These are phyloP conservation scores for Penicillium bovifimosum DNA, from an alignment of 495 filamentous ascomycete genomes.

Conservation along the genomic window DNA sequence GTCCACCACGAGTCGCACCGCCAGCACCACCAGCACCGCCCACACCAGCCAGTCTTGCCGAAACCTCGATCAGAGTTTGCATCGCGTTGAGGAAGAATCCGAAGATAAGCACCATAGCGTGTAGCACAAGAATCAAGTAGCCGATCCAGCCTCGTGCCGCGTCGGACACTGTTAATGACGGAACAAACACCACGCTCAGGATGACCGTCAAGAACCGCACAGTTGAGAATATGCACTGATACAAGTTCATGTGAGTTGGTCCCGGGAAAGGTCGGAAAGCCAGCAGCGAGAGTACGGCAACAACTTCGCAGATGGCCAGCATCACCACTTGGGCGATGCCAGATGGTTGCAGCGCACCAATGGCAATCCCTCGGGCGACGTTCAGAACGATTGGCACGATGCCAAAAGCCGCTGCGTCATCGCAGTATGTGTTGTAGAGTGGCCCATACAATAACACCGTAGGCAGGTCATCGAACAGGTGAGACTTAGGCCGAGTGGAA, in stretches of 20 bases:
- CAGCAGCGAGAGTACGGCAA: conserved; percentile 79
- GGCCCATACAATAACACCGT: conserved; percentile 88
- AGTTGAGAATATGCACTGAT: conserved; percentile 77
- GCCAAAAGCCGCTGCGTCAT: conserved; percentile 83
- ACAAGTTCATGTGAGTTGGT: conserved; percentile 96
- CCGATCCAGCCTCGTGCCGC: conserved; percentile 88
- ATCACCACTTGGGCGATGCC: conserved; percentile 89
- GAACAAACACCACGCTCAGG: conserved; percentile 81
- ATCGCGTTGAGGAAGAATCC: conserved; percentile 91
- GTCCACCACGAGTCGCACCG: conserved; percentile 75
- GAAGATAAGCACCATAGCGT: conserved; percentile 81
- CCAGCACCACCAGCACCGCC: conserved; percentile 77
- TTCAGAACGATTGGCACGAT: conserved; percentile 79
- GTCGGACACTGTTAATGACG: conserved; percentile 69
- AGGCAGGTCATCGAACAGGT: conserved; percentile 86
- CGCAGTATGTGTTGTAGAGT: conserved; percentile 94
- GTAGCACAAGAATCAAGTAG: conserved; percentile 82
- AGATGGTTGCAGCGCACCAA: conserved; percentile 88
- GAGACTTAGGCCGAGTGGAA: conserved; percentile 71
- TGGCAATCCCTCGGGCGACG: conserved; percentile 77
- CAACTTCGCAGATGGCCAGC: conserved; percentile 88
- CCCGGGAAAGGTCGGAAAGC: conserved; percentile 86
- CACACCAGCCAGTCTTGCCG: conserved; percentile 72
- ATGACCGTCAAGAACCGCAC: conserved; percentile 74
- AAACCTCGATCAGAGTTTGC: conserved; percentile 83